phyloP scores from a whole-genome alignment of 177 flowering plant species.

The Telopea speciosissima region DNA sequence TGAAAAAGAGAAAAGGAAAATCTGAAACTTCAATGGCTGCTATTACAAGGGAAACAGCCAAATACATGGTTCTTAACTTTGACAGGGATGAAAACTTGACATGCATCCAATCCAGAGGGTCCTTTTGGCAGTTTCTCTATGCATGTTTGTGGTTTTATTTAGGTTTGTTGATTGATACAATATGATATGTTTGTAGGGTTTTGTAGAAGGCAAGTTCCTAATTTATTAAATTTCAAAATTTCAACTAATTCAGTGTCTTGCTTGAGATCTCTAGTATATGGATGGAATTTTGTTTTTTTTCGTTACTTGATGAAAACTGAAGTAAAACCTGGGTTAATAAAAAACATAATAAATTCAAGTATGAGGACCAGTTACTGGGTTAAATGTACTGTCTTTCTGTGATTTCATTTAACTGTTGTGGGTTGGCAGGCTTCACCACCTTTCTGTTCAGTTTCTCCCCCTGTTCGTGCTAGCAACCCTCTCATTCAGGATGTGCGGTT shows the following conservation, averaged over 20 bases:
- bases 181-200: too few species aligned
- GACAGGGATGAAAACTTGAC: too few species aligned
- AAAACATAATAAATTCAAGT: background rate
- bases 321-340: background rate
- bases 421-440: slow-evolving; percentile 25
- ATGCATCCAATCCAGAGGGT: too few species aligned
- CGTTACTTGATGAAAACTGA: background rate
- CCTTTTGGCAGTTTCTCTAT: too few species aligned
- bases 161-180: too few species aligned
- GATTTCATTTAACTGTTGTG: background rate
- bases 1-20: too few species aligned
- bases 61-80: too few species aligned
- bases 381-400: background rate
- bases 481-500: slow-evolving; percentile 22
- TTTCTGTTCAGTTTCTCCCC: slow-evolving; percentile 23
- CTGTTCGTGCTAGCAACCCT: slow-evolving; percentile 24
- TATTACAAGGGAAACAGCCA: too few species aligned
- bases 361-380: background rate
- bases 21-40: too few species aligned
- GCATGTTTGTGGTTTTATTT: too few species aligned
- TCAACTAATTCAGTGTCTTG: background rate
- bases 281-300: background rate
- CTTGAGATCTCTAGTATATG: too few species aligned
- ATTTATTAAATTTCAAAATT: too few species aligned
- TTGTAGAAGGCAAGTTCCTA: background rate